These are phyloP conservation scores for Amanita molliuscula DNA, from an alignment of 768 basidiomycete species.

Conservation along the genomic window DNA sequence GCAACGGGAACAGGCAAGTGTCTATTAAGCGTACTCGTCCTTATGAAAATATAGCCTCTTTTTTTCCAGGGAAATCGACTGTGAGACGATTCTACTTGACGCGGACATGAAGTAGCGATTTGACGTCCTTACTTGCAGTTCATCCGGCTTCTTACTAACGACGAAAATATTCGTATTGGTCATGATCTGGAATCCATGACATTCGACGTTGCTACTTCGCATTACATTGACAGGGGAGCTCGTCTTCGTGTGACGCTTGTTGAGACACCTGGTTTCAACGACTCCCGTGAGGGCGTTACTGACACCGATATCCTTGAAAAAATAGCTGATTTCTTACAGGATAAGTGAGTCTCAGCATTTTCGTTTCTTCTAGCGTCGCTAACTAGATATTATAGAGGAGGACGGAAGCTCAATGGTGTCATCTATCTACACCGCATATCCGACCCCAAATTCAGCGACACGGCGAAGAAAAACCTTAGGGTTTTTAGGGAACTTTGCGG, in stretches of 20 bases:
- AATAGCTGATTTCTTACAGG: constrained; percentile 16
- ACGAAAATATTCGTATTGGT: constrained; percentile 24
- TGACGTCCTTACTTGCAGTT: constrained; percentile 17
- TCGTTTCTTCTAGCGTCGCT: not conserved
- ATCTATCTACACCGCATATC: constrained; percentile 33
- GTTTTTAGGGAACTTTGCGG: constrained; percentile 39
- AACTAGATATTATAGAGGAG: not conserved
- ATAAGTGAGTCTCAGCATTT: constrained; percentile 9
- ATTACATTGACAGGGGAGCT: not conserved
- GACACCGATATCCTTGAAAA: constrained; percentile 26
- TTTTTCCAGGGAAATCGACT: not conserved
- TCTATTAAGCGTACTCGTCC: not conserved
- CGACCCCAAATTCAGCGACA: constrained; percentile 28
- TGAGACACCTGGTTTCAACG: constrained; percentile 38
- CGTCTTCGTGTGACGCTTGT: constrained; percentile 20
- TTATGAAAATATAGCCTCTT: not conserved
- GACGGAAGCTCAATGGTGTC: constrained; percentile 25
- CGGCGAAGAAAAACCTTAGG: constrained; percentile 30
- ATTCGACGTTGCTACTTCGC: constrained; percentile 13
- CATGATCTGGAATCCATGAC: constrained; percentile 30
- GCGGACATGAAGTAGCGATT: not conserved
- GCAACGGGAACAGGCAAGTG: not conserved
- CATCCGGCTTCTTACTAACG: constrained; percentile 27
- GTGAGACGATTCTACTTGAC: not conserved
- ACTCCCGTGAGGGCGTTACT: constrained; percentile 16